Evolutionary conservation across 305 asterid genomes (phyloP), one percentile per base, ranked within the genome.

Genomic region (Galium porrigens): DNA sequence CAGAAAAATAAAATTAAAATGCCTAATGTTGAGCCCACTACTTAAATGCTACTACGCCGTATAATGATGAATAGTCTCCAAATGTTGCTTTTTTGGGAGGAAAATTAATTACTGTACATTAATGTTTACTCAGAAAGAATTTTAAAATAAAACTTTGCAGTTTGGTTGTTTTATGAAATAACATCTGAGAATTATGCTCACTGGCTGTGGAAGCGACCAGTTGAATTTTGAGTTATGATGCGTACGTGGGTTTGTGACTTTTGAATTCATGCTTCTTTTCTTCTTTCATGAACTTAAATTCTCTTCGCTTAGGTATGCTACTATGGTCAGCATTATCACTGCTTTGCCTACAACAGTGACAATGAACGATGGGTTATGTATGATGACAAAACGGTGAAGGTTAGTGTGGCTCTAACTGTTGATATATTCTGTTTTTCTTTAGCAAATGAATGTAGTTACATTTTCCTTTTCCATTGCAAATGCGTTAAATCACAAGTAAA

Each of bases 361-460:
- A 88, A 75, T 68, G 95, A 78, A 37, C 82, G 75, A 76, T 92
- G 99, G 99, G 73, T 86, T 65, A 92, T 89, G 97, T 89, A 89
- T 65, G 99, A 92, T 65, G 99, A 92, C 86, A 78, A 83, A 72
- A 87, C 87, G 8, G 96, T 92, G 75, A 92, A 92, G 97, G 99
- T 89, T 77, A 63, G 49, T 30, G 17, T 69, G n/a, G 18, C n/a
- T 74, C 1, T 17, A 11, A 34, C 39, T 52, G 8, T 22, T 52
- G 12, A 17, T 52, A 8, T 22, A 52, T 22, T 9, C 39, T 20
- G 27, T 34, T 7, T 51, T 32, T 59, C 42, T 59, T 36, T 18
- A 34, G 4, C 44, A 5, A 56, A 27, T 29, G 37, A 27, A 56
- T 10, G 60, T 11, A 22, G 18, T 22, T 55, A 11, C 8, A 8